Conservation (phyloP, 176 grass and related monocot genomes). For the Eleusine indica region DNA sequence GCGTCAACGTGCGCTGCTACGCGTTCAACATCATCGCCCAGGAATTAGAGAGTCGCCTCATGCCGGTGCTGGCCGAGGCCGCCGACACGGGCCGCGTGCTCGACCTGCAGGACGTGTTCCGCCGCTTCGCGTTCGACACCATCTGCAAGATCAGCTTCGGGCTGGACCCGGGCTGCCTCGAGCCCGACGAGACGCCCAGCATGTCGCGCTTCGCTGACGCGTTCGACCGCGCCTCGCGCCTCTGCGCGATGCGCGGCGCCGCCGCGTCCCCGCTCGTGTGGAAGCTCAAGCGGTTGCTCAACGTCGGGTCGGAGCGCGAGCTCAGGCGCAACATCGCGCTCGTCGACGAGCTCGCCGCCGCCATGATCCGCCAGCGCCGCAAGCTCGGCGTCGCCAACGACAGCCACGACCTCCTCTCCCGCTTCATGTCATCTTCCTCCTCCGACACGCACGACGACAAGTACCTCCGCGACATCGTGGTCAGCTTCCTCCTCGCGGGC, state of each 20-base stretch:
- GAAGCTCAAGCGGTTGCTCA: slow-evolving; percentile 66
- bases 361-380: slow-evolving; percentile 54
- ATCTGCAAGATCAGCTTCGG: slow-evolving; percentile 95
- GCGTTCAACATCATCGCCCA: slow-evolving; percentile 55
- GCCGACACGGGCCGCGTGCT: slow-evolving; percentile 3
- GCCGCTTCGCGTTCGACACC: slow-evolving; percentile 76
- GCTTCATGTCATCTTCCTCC: slow-evolving; percentile 50
- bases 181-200: not conserved
- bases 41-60: slow-evolving; percentile 46
- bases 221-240: slow-evolving; percentile 61
- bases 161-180: slow-evolving; percentile 61
- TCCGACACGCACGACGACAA: slow-evolving; percentile 31
- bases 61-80: slow-evolving; percentile 48
- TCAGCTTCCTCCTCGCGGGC: slow-evolving; percentile 89
- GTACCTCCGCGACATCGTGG: slow-evolving; percentile 87
- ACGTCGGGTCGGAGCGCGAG: slow-evolving; percentile 70
- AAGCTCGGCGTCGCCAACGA: slow-evolving; percentile 35
- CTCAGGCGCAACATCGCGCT: slow-evolving; percentile 52
- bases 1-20: slow-evolving; percentile 59
- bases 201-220: slow-evolving; percentile 53
- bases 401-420: slow-evolving; percentile 73
- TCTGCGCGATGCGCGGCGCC: slow-evolving; percentile 54
- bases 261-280: slow-evolving; percentile 50
- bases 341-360: slow-evolving; percentile 55
- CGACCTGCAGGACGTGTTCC: slow-evolving; percentile 86